Evolutionary conservation across 2,329 filamentous ascomycete genomes (phyloP), one percentile per base, ranked within the genome.

Genomic region (Cladosporium sp.): DNA sequence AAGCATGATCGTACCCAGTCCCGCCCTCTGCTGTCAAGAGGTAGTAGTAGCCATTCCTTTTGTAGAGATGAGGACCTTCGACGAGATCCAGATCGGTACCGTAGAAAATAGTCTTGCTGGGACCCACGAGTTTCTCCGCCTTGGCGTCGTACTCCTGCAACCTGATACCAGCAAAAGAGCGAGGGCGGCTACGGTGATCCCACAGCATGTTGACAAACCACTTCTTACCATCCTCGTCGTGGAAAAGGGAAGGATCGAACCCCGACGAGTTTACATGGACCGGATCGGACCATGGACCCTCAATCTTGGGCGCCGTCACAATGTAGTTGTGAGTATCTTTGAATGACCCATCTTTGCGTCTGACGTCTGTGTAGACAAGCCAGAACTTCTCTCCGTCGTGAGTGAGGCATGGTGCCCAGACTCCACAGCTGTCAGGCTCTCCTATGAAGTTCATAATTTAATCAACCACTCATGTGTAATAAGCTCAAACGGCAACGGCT

Each of bases 251-350:
- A 19, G 84, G 84, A 64, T 88, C 84, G 64, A 87, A 87, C 1
- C 84, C 84, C 0, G 82, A 85, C 43, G 81, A 78, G 55, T 83
- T 81, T 61, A 84, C 82, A 60, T 78, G 82, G 0, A 81, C 69
- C 0, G 81, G 80, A 47, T 84, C 80, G 4, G 78, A 81, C 81
- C 81, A 84, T 3, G 76, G 72, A 0, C 84, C 84, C 38, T 81
- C 77, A 55, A 86, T 82, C 5, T 73, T 64, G 0, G 56, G 47
- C 20, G 56, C 56, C 14, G 77, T 80, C 55, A 87, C 80, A 59
- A 87, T 85, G 67, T 86, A 87, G 40, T 86, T 87, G 63, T 81
- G 84, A 1, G 82, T 78, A 64, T 86, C 84, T 68, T 85, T 86
- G 77, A 85, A 86, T 2, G 80, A 82, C 12, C 84, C 85, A 64